Percentiles rank a stretch among this genome's conserved stretches.
phyloP scores from a whole-genome alignment of 2,329 filamentous ascomycete genomes.

The Xylariaceae sp. region DNA sequence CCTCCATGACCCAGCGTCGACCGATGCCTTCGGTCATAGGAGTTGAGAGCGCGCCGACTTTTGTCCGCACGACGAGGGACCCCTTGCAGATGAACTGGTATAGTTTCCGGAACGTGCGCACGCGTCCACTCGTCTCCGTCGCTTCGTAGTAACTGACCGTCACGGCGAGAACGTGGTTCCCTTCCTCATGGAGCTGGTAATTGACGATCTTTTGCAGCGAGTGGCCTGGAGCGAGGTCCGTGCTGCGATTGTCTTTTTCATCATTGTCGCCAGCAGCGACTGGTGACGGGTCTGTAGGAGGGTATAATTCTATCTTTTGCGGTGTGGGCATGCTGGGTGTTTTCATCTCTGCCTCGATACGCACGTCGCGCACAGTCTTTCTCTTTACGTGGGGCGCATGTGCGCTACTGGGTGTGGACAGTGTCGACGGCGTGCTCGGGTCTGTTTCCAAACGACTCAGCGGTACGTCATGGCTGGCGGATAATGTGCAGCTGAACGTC shows the following conservation, averaged over 20 bases:
- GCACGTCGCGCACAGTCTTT: conserved; percentile 63
- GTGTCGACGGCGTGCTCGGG: conserved; percentile 4
- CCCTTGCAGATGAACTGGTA: conserved; percentile 96
- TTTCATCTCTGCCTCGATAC: conserved; percentile 90
- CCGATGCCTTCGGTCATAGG: conserved; percentile 26
- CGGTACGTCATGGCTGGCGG: conserved; percentile 78
- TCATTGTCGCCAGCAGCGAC: conserved; percentile 4
- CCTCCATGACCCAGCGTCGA: conserved; percentile 72
- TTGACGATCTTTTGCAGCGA: conserved; percentile 77
- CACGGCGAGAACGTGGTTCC: conserved; percentile 86
- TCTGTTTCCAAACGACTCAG: conserved; percentile 7
- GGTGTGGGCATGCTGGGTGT: conserved; percentile 62
- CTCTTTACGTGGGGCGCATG: conserved; percentile 31
- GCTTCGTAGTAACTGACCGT: conserved; percentile 94
- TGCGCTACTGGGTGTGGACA: conserved; percentile 16
- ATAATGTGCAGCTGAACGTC: conserved; percentile 88
- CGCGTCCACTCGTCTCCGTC: conserved; percentile 61
- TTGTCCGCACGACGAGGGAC: conserved; percentile 84
- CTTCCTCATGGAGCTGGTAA: conserved; percentile 90
- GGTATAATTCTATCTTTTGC: conserved; percentile 49
- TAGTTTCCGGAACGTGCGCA: conserved; percentile 85
- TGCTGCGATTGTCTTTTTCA: conserved; percentile 12
- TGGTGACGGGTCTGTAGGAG: conserved; percentile 41
- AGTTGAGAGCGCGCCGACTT: conserved; percentile 61
- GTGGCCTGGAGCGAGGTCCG: conserved; percentile 39